phyloP scores from a whole-genome alignment of 768 basidiomycete genomes.

The Lentinula boryana region DNA sequence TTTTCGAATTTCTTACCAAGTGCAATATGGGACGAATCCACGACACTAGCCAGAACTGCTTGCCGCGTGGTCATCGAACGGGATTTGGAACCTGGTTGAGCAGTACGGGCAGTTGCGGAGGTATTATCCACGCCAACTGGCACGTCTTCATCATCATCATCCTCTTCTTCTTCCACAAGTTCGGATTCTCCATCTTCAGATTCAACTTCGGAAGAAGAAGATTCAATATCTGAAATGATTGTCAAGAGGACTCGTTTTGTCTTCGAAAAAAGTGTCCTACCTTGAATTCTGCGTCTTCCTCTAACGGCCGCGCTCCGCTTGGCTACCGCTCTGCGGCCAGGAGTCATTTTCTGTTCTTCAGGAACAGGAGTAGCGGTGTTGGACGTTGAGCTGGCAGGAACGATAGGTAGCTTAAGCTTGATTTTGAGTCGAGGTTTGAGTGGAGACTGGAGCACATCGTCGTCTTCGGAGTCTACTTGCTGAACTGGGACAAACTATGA shows the following conservation, averaged over 20 bases:
- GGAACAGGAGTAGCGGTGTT: constrained; percentile 10
- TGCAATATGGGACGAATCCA: constrained; percentile 64
- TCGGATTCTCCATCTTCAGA: background rate
- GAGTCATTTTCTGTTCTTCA: constrained; percentile 3
- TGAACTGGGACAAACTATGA: background rate
- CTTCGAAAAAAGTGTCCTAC: background rate
- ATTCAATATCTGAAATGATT: background rate
- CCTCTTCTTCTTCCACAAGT: background rate
- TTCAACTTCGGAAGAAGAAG: constrained; percentile 1
- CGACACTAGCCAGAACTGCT: constrained; percentile 65
- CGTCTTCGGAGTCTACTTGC: background rate
- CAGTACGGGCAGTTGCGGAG: background rate
- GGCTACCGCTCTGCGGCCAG: background rate
- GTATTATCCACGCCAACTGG: background rate
- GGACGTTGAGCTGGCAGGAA: constrained; percentile 10
- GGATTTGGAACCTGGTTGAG: background rate
- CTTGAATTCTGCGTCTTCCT: constrained; percentile 4
- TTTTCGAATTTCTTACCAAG: constrained; percentile 33
- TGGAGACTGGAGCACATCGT: constrained; percentile 10
- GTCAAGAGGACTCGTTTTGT: background rate
- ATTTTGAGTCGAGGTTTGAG: constrained; percentile 9
- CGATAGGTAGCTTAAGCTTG: constrained; percentile 9
- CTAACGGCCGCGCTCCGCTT: constrained; percentile 5
- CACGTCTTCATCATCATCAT: constrained; percentile 4
- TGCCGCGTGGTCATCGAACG: constrained; percentile 54